These are phyloP conservation scores for Gossypium mustelinum DNA, from an alignment of 345 rosid genomes.

Conservation along the genomic window DNA sequence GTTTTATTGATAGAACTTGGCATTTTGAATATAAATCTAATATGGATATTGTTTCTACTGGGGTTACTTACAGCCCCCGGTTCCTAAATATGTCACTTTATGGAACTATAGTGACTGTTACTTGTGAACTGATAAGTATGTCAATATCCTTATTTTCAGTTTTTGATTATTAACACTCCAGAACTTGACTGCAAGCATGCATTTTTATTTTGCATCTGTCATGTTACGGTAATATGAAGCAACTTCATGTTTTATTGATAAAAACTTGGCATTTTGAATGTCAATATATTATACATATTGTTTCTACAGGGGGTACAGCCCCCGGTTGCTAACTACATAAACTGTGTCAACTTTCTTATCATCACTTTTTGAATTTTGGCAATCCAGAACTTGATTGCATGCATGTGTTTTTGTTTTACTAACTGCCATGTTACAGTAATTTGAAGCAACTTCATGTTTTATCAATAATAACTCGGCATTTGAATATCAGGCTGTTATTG, in stretches of 20 bases:
- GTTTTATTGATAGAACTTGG: not conserved
- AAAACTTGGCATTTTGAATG: not conserved
- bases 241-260: not conserved
- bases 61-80: constrained; percentile 51
- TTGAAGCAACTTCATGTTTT: not conserved
- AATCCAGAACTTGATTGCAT: not conserved
- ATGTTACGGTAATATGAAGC: not conserved
- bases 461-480: not conserved
- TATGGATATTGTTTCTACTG: not conserved
- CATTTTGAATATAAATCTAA: not conserved
- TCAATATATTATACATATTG: constrained; percentile 8
- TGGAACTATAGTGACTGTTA: constrained; percentile 63
- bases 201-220: not conserved
- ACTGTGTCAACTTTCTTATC: constrained; percentile 22
- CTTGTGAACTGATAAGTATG: constrained; percentile 55
- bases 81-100: constrained; percentile 58
- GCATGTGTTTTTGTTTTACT: not conserved
- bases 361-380: not conserved
- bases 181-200: not conserved
- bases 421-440: not conserved
- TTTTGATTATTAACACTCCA: not conserved
- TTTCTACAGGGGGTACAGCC: constrained; percentile 57
- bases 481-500: not conserved
- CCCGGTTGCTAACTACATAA: constrained; percentile 61
- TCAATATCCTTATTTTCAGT: not conserved